Percentiles rank a stretch among this genome's conserved stretches.
Evolutionary conservation across 192 early-diverging fungal species (phyloP).

Genomic region (Helicostylum pulchrum): DNA sequence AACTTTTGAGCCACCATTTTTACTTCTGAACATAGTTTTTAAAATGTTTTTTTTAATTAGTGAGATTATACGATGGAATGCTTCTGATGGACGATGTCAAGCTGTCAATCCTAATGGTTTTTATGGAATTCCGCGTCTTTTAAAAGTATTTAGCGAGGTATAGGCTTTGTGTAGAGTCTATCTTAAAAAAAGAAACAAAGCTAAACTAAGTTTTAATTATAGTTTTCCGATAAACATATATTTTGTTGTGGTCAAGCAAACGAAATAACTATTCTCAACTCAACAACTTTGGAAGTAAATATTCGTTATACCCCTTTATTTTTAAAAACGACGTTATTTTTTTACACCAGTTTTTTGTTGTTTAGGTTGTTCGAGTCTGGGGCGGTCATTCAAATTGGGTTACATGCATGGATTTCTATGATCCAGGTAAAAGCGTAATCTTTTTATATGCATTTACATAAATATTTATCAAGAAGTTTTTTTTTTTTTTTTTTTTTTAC

Average conservation of each 20-base stretch:
- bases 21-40: not conserved
- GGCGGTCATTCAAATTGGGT: constrained; percentile 57
- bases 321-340: too few species aligned
- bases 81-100: constrained; percentile 52
- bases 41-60: constrained; percentile 18
- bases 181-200: constrained; percentile 4
- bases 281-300: constrained; percentile 45
- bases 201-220: not conserved
- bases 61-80: constrained; percentile 49
- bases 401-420: constrained; percentile 45
- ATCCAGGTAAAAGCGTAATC: constrained; percentile 35
- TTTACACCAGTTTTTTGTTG: not conserved
- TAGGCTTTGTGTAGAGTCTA: too few species aligned
- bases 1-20: not conserved
- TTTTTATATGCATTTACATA: not conserved
- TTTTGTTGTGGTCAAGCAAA: constrained; percentile 51
- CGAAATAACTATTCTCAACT: constrained; percentile 51
- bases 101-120: constrained; percentile 40
- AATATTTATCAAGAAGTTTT: not conserved
- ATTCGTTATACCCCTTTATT: too few species aligned
- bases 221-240: constrained; percentile 43
- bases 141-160: constrained; percentile 42
- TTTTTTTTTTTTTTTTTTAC: not conserved
- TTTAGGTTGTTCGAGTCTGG: constrained; percentile 54
- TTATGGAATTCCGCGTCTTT: constrained; percentile 42